Conservation (phyloP, 2,329 filamentous ascomycete genomes). For the Aspergillus novofumigatus region DNA sequence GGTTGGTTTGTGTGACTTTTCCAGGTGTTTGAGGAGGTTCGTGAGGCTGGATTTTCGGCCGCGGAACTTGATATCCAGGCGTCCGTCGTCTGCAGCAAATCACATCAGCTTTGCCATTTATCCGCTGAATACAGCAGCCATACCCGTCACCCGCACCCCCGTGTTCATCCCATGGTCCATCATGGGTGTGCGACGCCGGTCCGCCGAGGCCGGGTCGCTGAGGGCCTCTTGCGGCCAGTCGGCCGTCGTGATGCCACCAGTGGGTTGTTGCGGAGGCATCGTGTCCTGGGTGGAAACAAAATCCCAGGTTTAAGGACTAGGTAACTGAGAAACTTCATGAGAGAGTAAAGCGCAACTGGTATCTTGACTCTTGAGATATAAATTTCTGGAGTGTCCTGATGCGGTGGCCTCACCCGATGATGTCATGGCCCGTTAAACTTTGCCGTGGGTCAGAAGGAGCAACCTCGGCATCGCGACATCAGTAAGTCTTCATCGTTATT, state of each 20-base stretch:
- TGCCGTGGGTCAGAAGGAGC: not conserved
- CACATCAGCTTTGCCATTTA: not conserved
- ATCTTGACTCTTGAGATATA: too few relatives aligned
- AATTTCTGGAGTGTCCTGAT: not conserved
- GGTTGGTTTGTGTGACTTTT: slow-evolving; percentile 1
- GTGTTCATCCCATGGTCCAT: slow-evolving; percentile 12
- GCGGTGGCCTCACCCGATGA: not conserved
- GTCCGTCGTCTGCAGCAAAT: slow-evolving; percentile 58
- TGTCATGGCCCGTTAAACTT: not conserved
- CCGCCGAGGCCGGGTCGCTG: not conserved
- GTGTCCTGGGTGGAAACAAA: not conserved
- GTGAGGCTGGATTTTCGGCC: slow-evolving; percentile 64
- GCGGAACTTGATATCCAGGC: slow-evolving; percentile 75
- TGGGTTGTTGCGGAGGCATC: not conserved
- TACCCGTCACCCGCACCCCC: slow-evolving; percentile 18
- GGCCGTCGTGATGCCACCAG: not conserved
- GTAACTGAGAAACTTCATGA: not conserved
- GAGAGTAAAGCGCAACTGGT: not conserved
- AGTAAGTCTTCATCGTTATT: too few relatives aligned
- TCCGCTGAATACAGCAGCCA: not conserved
- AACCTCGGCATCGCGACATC: not conserved
- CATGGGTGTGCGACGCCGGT: not conserved
- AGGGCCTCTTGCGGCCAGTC: slow-evolving; percentile 10
- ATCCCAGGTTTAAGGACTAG: not conserved
- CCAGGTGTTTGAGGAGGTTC: slow-evolving; percentile 57